Base-by-base conservation (phyloP, 495 filamentous ascomycete species). In the Wilcoxina mikolae region DNA sequence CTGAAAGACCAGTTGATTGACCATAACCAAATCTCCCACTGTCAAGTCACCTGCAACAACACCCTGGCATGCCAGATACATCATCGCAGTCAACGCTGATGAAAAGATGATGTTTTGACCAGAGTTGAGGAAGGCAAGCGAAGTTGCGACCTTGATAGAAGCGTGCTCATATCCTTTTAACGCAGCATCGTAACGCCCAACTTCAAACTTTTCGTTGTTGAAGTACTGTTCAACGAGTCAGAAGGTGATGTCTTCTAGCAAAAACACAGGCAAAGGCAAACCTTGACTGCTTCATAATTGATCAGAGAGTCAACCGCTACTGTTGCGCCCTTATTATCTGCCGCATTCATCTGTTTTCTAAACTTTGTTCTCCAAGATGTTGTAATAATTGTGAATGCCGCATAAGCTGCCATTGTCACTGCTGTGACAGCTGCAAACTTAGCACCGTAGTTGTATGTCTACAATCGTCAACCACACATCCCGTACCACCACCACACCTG, bases 71-170 rank as follows among this genome's bases (percentile, higher is more conserved):
- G 87, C 91, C 31, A 95, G 76, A 62, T 87, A 95, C 91, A 98
- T 98, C 93, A 95, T 98, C n/a, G 76, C 80, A 2, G 90, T 94
- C 55, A 98, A 74, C 3, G 91, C 90, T 50, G 81, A 82, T 9
- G 90, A 94, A 71, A 98, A 98, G 60, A 98, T 95, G 71, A 98
- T 77, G 67, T 86, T 95, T 64, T 98, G 91, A n/a, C 93, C 93
- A n/a, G 79, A 82, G 72, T 98, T 98, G 58, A 98, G 79, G 52
- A 94, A 80, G 9, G 91, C 81, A 28, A 98, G 71, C 1, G 88
- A 95, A 0, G 93, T 96, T 1, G 86, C 87, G 45, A 96, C 84
- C 67, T 95, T 95, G 73, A 96, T 96, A 17, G 87, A 94, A 28
- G 85, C 85, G 67, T 84, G 85, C 67, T 98, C 87, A 68, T 98